Evolutionary conservation across 2,329 filamentous ascomycete species (phyloP).

Genomic region (Bertia moriformis): DNA sequence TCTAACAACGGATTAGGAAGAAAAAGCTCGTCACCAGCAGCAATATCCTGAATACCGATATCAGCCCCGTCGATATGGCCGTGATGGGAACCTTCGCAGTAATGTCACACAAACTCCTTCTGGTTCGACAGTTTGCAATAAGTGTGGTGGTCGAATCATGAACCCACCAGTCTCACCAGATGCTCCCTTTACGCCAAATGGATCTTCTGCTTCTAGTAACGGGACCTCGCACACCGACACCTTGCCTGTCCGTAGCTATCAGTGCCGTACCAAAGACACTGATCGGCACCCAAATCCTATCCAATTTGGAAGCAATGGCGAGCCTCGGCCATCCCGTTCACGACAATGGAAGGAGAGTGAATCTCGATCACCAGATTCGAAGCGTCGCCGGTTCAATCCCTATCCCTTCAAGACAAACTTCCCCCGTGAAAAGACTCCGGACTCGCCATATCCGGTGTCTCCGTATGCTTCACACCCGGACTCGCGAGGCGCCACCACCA

Average conservation of each 20-base stretch:
- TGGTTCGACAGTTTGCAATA: background rate
- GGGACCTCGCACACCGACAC: background rate
- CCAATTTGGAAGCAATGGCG: background rate
- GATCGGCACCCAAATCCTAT: background rate
- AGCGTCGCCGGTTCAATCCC: background rate
- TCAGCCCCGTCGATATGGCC: constrained; percentile 57
- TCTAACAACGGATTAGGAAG: constrained; percentile 29
- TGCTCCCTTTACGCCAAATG: background rate
- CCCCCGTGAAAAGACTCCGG: background rate
- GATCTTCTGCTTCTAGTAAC: background rate
- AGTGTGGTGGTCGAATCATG: background rate
- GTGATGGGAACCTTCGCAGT: background rate
- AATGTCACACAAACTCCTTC: background rate
- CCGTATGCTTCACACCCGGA: background rate
- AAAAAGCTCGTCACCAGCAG: constrained; percentile 75
- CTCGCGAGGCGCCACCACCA: background rate
- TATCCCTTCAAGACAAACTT: background rate
- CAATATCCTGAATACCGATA: constrained; percentile 93
- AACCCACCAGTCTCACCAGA: background rate
- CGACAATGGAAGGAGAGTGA: background rate
- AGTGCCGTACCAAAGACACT: background rate
- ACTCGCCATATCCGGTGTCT: background rate
- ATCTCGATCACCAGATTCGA: background rate
- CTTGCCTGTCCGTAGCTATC: background rate
- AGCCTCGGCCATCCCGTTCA: background rate